Evolutionary conservation across 371 early-diverging fungal species (phyloP).

Genomic region (Smittium culicis): DNA sequence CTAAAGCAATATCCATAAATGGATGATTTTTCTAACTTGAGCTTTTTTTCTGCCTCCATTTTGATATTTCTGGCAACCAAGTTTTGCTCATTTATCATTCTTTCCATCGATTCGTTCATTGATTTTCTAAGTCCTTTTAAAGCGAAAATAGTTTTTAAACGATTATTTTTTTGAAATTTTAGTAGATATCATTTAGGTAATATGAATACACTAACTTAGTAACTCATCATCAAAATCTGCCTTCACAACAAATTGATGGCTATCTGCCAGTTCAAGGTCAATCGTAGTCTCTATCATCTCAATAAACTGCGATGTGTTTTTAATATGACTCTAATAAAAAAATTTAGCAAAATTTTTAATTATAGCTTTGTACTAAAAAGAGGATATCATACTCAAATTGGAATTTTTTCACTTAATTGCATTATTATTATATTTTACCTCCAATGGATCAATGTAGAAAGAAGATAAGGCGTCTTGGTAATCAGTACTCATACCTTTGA

Average conservation of each 20-base stretch:
- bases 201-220: conserved; percentile 36
- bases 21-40: conserved; percentile 73
- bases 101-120: conserved; percentile 41
- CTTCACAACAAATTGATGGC: conserved; percentile 80
- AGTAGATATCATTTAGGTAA: background rate
- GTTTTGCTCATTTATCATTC: conserved; percentile 49
- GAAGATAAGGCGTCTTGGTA: conserved; percentile 32
- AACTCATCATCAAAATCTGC: conserved; percentile 66
- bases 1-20: conserved; percentile 79
- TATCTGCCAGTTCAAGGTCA: conserved; percentile 71
- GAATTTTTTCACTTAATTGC: background rate
- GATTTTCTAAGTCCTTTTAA: conserved; percentile 40
- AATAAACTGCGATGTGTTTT: conserved; percentile 34
- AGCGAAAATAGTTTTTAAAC: background rate
- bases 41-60: conserved; percentile 70
- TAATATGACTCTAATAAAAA: conserved; percentile 37
- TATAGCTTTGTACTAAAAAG: background rate
- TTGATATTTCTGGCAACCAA: conserved; percentile 47
- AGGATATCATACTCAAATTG: too few relatives aligned
- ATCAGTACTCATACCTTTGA: conserved; percentile 35
- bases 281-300: conserved; percentile 78
- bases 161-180: background rate
- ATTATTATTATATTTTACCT: background rate
- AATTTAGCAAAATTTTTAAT: conserved; percentile 28
- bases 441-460: conserved; percentile 14